Base-by-base conservation (phyloP, 108 stramenopile genomes). In the Epipyxis sp. region DNA sequence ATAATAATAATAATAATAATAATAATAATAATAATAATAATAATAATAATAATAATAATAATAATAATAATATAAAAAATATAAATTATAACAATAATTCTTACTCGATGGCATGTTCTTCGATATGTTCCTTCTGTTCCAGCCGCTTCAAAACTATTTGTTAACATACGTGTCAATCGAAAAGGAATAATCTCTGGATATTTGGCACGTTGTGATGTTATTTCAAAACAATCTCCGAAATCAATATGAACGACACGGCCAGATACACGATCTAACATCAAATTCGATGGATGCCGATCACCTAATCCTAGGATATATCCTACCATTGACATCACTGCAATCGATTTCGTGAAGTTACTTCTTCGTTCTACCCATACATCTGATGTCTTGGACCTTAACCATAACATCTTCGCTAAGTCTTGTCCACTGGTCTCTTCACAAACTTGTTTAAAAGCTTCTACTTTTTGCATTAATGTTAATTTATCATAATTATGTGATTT, bases 251-350 rank as follows among this genome's bases (percentile, higher is more conserved):
- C 81, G 1, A 85, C 80, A 16, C 72, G 45, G 0, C 81, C 76
- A 0, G 77, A 39, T 2, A 25, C 20, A 2, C 40, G 41, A 57
- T 79, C 92, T 6, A 94, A 76, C 94, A 95, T 94, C 20, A 94
- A 76, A 78, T 94, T 94, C 20, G 90, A 91, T 34, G 94, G 96
- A 79, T 95, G 94, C 10, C 94, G 86, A 82, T 95, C 94, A 30
- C 94, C 94, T 27, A 94, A 88, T 54, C 94, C 93, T 59, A 94
- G 79, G 46, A 78, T 65, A 44, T 71, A 82, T 40, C 80, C 80
- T 1, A 59, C 80, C 59, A 80, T 80, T 10, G 74, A 76, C 80
- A 80, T 80, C 25, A 80, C 80, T 1, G 80, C 80, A 1, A 80
- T 59, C n/a, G 45, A 57, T 10, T 69, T 61, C 27, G 80, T 71